Percentiles rank a stretch among this genome's conserved stretches.
Evolutionary conservation across 805 yeast genomes (phyloP).

Genomic region (Isabelozyma gotoi): DNA sequence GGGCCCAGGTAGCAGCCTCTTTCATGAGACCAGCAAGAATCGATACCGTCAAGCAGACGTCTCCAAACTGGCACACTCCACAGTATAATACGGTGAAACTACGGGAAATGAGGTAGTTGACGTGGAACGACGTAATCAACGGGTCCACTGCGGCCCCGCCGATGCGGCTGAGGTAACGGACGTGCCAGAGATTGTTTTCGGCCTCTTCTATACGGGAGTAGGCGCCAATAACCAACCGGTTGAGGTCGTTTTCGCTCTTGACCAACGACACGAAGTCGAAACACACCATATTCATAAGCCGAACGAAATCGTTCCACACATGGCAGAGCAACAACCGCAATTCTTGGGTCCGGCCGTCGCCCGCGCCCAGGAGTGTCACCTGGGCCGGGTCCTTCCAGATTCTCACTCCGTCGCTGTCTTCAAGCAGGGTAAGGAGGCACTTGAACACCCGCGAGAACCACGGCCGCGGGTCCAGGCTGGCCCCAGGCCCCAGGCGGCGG

Average conservation of each 20-base stretch:
- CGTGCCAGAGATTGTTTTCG: constrained; percentile 21
- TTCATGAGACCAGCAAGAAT: constrained; percentile 19
- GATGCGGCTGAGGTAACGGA: constrained; percentile 11
- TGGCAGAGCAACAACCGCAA: constrained; percentile 29
- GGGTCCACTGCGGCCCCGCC: constrained; percentile 11
- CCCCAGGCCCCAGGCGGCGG: constrained; percentile 15
- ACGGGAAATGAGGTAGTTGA: constrained; percentile 29
- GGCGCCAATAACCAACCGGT: constrained; percentile 14
- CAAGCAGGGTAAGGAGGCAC: constrained; percentile 14
- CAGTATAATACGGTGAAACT: constrained; percentile 17
- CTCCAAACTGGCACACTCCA: constrained; percentile 19
- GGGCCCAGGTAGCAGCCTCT: constrained; percentile 25
- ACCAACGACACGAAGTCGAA: constrained; percentile 24
- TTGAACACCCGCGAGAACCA: constrained; percentile 16
- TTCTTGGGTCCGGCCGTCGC: constrained; percentile 16
- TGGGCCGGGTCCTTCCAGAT: constrained; percentile 37
- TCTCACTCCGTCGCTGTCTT: constrained; percentile 13
- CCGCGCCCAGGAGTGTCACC: constrained; percentile 16
- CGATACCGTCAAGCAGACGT: constrained; percentile 16
- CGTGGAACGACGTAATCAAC: constrained; percentile 18
- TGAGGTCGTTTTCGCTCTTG: constrained; percentile 18
- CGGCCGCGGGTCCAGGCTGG: constrained; percentile 5
- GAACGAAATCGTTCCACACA: constrained; percentile 36
- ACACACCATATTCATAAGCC: constrained; percentile 26
- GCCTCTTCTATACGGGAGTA: constrained; percentile 21